These are phyloP conservation scores for Odontarrhena argentea DNA, from an alignment of 345 rosid genomes.

Conservation along the genomic window DNA sequence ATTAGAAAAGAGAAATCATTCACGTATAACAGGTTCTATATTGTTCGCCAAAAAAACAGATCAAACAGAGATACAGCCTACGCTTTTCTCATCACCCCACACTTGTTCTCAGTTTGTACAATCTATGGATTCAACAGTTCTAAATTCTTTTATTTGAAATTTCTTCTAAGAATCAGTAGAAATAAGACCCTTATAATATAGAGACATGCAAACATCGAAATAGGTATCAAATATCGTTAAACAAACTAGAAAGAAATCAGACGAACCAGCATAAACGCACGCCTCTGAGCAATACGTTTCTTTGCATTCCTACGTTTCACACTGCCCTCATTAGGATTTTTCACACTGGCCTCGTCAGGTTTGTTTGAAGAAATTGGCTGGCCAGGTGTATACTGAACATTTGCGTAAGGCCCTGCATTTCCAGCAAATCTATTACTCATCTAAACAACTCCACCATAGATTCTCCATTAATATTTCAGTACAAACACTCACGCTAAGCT, in stretches of 20 bases:
- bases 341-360: slow-evolving; percentile 79
- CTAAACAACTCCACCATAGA: slow-evolving; percentile 1
- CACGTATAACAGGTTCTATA: neutral
- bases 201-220: neutral
- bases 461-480: neutral
- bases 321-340: slow-evolving; percentile 81
- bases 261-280: slow-evolving; percentile 66
- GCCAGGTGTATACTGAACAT: slow-evolving; percentile 74
- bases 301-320: slow-evolving; percentile 75
- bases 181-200: neutral
- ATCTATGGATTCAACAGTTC: slow-evolving; percentile 17
- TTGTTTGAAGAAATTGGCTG: slow-evolving; percentile 72
- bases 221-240: neutral
- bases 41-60: slow-evolving; percentile 2
- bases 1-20: neutral
- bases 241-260: slow-evolving; percentile 1
- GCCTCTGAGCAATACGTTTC: slow-evolving; percentile 68
- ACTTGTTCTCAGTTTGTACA: neutral
- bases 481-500: neutral
- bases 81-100: neutral
- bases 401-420: slow-evolving; percentile 81
- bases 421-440: slow-evolving; percentile 13
- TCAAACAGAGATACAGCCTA: slow-evolving; percentile 18
- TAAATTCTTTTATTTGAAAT: slow-evolving; percentile 10
- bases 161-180: slow-evolving; percentile 1